Evolutionary conservation across 2,329 filamentous ascomycete species (phyloP).

Genomic region (Trichoderma atrobrunneum): DNA sequence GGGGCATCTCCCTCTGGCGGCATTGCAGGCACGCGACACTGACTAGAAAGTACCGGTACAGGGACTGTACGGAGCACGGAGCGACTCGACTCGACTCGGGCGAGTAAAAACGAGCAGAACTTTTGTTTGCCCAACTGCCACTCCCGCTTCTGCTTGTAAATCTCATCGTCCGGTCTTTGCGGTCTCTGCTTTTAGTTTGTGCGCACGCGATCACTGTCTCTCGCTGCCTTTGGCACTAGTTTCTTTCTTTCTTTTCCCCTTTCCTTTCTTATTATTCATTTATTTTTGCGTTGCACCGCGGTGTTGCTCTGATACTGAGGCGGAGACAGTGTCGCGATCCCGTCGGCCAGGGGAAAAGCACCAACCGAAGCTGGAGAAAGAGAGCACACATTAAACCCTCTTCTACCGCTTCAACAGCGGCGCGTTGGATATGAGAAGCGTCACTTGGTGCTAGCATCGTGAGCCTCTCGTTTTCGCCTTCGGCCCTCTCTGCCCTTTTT

Average conservation of each 20-base stretch:
- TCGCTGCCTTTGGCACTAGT: neutral
- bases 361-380: neutral
- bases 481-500: neutral
- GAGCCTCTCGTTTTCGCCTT: neutral
- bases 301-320: neutral
- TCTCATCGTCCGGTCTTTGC: neutral
- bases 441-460: constrained; percentile 12
- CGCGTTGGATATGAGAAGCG: constrained; percentile 19
- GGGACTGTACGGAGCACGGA: neutral
- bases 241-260: neutral
- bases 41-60: neutral
- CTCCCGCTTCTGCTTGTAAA: neutral
- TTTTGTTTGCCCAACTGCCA: constrained; percentile 11
- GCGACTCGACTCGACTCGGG: neutral
- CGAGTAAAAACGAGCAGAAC: neutral
- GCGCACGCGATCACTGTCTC: neutral
- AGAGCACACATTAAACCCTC: neutral
- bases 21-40: constrained; percentile 20
- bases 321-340: neutral
- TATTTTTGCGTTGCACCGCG: neutral
- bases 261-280: neutral
- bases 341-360: neutral
- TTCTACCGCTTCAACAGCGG: constrained; percentile 21
- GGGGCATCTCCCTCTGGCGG: constrained; percentile 6
- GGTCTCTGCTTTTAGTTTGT: neutral